Evolutionary conservation across 208 protist species (phyloP).

Genomic region (Angomonas desouzai): DNA sequence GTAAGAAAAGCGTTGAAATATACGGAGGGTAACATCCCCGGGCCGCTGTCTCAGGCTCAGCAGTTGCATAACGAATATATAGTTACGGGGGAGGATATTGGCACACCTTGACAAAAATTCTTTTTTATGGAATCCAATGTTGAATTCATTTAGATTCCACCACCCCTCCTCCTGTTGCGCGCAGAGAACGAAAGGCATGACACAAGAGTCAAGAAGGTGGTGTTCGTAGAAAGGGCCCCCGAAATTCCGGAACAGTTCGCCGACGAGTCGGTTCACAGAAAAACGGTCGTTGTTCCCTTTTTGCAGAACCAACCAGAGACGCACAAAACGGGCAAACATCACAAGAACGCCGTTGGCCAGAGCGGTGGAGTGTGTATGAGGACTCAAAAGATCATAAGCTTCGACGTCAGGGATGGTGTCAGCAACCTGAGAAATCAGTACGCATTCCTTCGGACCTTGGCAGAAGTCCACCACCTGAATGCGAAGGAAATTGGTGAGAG

Average conservation of each 20-base stretch:
- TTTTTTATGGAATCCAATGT: background rate
- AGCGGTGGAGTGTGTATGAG: background rate
- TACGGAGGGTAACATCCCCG: background rate
- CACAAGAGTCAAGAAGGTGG: background rate
- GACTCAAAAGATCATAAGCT: background rate
- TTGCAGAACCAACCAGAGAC: background rate
- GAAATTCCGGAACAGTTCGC: background rate
- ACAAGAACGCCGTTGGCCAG: background rate
- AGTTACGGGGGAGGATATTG: background rate
- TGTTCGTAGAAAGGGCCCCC: background rate
- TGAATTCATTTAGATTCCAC: slow-evolving; percentile 1
- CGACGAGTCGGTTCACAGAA: background rate
- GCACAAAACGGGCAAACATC: background rate
- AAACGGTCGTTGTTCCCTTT: background rate
- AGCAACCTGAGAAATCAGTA: background rate
- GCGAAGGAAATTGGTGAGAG: background rate
- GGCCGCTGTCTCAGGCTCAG: background rate
- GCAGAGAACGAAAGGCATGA: slow-evolving; percentile 1
- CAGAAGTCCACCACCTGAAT: background rate
- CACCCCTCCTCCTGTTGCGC: background rate
- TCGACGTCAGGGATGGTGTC: background rate
- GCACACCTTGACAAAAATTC: background rate
- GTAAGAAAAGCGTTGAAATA: slow-evolving; percentile 2
- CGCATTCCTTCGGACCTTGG: background rate
- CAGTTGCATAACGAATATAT: background rate